These are phyloP conservation scores for Skeletonema marinoi DNA, from an alignment of 108 stramenopile species.

Conservation along the genomic window DNA sequence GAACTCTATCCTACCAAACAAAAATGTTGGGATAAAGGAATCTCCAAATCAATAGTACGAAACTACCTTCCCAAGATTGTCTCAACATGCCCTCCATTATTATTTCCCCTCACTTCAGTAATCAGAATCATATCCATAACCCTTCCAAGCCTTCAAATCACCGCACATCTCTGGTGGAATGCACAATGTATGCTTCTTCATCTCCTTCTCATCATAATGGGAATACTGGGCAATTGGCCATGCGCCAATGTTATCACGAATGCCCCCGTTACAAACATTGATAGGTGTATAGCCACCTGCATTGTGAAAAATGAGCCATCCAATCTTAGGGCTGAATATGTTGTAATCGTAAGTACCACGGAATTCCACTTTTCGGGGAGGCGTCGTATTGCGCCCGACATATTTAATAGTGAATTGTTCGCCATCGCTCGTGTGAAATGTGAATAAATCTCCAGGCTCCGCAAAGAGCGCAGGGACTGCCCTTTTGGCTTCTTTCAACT, in stretches of 20 bases:
- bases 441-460: background rate
- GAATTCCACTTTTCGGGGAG: background rate
- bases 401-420: background rate
- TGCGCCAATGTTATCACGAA: background rate
- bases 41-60: too few relatives aligned
- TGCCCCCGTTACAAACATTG: background rate
- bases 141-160: background rate
- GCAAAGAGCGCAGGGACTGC: background rate
- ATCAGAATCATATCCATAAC: too few relatives aligned
- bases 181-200: background rate
- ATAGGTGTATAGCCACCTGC: background rate
- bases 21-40: too few relatives aligned
- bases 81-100: too few relatives aligned
- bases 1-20: too few relatives aligned
- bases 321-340: background rate
- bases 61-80: too few relatives aligned
- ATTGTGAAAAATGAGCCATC: background rate
- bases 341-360: background rate
- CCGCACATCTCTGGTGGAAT: slow-evolving; percentile 1
- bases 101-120: too few relatives aligned
- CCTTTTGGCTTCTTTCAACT: background rate
- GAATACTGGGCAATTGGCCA: background rate
- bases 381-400: background rate
- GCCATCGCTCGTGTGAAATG: background rate
- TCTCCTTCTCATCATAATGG: background rate